phyloP scores from a whole-genome alignment of 2,329 filamentous ascomycete genomes.

The Hirsutella thompsonii region DNA sequence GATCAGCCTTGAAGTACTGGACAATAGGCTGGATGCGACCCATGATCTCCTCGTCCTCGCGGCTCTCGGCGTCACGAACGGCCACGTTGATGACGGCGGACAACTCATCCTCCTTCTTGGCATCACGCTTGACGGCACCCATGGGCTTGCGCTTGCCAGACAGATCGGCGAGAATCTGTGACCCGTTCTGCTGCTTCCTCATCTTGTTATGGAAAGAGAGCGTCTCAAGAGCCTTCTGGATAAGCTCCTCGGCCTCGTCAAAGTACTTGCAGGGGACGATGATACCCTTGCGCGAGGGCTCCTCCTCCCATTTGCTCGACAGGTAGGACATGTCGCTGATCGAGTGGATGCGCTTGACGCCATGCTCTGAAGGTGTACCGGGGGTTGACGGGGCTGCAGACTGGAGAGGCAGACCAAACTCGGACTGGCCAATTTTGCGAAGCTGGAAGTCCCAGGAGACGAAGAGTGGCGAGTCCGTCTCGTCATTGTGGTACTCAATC shows the following conservation, averaged over 20 bases:
- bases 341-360: slow-evolving; percentile 76
- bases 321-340: slow-evolving; percentile 96
- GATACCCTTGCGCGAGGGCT: slow-evolving; percentile 81
- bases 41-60: slow-evolving; percentile 71
- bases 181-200: slow-evolving; percentile 38
- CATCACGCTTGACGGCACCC: slow-evolving; percentile 12
- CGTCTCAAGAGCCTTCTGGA: slow-evolving; percentile 72
- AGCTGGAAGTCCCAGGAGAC: slow-evolving; percentile 94
- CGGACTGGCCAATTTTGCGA: slow-evolving; percentile 81
- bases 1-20: slow-evolving; percentile 69
- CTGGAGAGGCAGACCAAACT: slow-evolving; percentile 71
- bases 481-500: slow-evolving; percentile 79
- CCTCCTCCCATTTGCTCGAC: slow-evolving; percentile 55
- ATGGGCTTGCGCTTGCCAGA: slow-evolving; percentile 54
- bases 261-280: slow-evolving; percentile 89
- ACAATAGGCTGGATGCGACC: slow-evolving; percentile 64
- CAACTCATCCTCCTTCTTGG: slow-evolving; percentile 56
- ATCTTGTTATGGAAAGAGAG: slow-evolving; percentile 51
- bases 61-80: slow-evolving; percentile 73
- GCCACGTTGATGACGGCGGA: slow-evolving; percentile 89
- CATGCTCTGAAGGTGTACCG: slow-evolving; percentile 51
- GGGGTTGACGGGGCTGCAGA: slow-evolving; percentile 76
- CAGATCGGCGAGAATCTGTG: slow-evolving; percentile 58
- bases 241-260: slow-evolving; percentile 82
- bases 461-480: slow-evolving; percentile 54